Evolutionary conservation across 768 basidiomycete species (phyloP).

Genomic region (Mycena crocata): DNA sequence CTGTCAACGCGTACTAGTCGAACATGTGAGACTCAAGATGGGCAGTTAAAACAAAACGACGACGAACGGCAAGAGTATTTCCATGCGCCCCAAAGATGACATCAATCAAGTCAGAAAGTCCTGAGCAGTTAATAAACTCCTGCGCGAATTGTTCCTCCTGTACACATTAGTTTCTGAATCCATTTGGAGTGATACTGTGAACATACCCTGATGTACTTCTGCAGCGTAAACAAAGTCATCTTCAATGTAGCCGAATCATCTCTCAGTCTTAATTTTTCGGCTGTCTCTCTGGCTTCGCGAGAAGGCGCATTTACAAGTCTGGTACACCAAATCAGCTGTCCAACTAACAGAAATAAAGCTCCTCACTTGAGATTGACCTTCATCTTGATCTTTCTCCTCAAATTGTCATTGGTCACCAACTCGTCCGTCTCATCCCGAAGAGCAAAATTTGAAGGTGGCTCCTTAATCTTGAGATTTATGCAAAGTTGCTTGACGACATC

Average conservation of each 20-base stretch:
- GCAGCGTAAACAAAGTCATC: slow-evolving; percentile 80
- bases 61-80: slow-evolving; percentile 85
- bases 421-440: slow-evolving; percentile 87
- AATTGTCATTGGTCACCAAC: slow-evolving; percentile 88
- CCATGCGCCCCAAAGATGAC: slow-evolving; percentile 77
- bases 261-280: slow-evolving; percentile 71
- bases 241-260: slow-evolving; percentile 69
- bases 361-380: slow-evolving; percentile 83
- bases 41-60: slow-evolving; percentile 3
- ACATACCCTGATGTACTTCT: slow-evolving; percentile 81
- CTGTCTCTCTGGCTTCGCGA: slow-evolving; percentile 82
- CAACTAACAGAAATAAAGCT: slow-evolving; percentile 3
- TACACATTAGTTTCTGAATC: neutral
- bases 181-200: neutral
- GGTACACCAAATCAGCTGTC: slow-evolving; percentile 9
- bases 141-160: slow-evolving; percentile 89
- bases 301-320: slow-evolving; percentile 86
- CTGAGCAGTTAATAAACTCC: slow-evolving; percentile 81
- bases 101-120: slow-evolving; percentile 75
- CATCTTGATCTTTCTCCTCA: slow-evolving; percentile 82
- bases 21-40: slow-evolving; percentile 3
- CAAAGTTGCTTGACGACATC: slow-evolving; percentile 90
- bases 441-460: slow-evolving; percentile 77
- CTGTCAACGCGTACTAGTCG: slow-evolving; percentile 81
- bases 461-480: slow-evolving; percentile 81